A percentile compares a stretch with the other conserved stretches of the same genome.
These are phyloP conservation scores for Vitis riparia DNA, from an alignment of 164 flowering plant species.

Conservation along the genomic window DNA sequence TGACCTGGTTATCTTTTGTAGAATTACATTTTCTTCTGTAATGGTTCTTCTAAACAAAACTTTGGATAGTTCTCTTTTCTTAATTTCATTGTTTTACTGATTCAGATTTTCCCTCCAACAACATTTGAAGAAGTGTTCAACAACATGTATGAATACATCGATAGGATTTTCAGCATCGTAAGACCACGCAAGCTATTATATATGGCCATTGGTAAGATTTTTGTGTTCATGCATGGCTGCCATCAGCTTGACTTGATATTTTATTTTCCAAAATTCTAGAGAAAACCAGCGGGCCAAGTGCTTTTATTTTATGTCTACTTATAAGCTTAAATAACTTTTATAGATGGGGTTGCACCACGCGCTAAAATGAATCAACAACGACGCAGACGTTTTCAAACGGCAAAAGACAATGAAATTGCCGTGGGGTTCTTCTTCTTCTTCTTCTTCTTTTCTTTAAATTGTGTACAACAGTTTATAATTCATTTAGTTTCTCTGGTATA, in stretches of 20 bases:
- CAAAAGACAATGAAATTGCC: slow-evolving; percentile 37
- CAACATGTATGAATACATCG: slow-evolving; percentile 43
- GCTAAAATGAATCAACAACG: slow-evolving; percentile 68
- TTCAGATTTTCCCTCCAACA: slow-evolving; percentile 24
- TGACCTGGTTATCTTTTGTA: too few relatives aligned
- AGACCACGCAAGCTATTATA: slow-evolving; percentile 57
- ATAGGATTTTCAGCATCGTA: slow-evolving; percentile 41
- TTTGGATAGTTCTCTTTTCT: too few relatives aligned
- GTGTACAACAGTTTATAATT: too few relatives aligned
- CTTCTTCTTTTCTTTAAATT: neutral
- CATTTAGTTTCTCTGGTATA: too few relatives aligned
- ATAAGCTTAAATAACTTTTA: neutral
- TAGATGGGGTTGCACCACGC: slow-evolving; percentile 68
- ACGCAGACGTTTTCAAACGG: slow-evolving; percentile 38
- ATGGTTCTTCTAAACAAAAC: too few relatives aligned
- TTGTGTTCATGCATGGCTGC: neutral
- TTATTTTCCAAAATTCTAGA: too few relatives aligned
- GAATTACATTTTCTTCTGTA: too few relatives aligned
- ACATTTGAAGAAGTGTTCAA: slow-evolving; percentile 49
- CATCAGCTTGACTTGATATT: too few relatives aligned
- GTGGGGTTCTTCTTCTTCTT: slow-evolving; percentile 19
- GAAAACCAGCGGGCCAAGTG: too few relatives aligned
- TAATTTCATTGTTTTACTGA: neutral
- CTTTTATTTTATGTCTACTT: neutral
- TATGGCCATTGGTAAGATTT: slow-evolving; percentile 55